Evolutionary conservation across 371 early-diverging fungal species (phyloP).

Genomic region (Rhizopus arrhizus): DNA sequence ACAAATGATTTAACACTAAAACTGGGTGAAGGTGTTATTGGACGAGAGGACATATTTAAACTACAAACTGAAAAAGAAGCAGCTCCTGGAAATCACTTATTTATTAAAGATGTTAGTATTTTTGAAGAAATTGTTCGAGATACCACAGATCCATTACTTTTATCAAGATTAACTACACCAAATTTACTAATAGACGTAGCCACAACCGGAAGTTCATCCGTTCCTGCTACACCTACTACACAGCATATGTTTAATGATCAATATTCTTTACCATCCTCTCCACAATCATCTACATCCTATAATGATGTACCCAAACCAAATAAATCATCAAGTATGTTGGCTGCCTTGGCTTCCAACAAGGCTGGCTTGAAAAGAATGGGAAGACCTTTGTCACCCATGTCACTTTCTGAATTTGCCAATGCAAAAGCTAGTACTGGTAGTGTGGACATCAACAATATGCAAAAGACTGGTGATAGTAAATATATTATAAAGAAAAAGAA

Average conservation of each 20-base stretch:
- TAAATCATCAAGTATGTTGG: conserved; percentile 39
- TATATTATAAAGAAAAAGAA: conserved; percentile 29
- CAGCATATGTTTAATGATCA: conserved; percentile 11
- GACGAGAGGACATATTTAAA: conserved; percentile 36
- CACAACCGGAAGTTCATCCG: conserved; percentile 6
- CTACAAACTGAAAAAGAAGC: conserved; percentile 42
- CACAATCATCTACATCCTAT: conserved; percentile 5
- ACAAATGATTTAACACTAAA: conserved; percentile 24
- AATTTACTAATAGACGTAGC: conserved; percentile 48
- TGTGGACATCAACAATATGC: conserved; percentile 21
- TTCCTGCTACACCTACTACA: conserved; percentile 19
- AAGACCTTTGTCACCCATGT: conserved; percentile 8
- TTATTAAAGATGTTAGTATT: conserved; percentile 33
- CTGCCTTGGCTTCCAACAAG: conserved; percentile 31
- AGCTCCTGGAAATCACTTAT: conserved; percentile 46
- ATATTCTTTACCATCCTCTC: conserved; percentile 10
- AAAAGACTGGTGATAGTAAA: conserved; percentile 24
- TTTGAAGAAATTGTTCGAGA: conserved; percentile 39
- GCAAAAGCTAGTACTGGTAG: conserved; percentile 21
- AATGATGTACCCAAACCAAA: conserved; percentile 2
- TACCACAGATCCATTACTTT: conserved; percentile 41
- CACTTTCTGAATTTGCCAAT: conserved; percentile 9
- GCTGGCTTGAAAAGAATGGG: conserved; percentile 15
- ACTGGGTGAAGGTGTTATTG: conserved; percentile 30
- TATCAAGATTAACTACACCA: conserved; percentile 46